Evolutionary conservation across 768 basidiomycete genomes (phyloP), one percentile per base, ranked within the genome.

Genomic region (Collybia sordida): DNA sequence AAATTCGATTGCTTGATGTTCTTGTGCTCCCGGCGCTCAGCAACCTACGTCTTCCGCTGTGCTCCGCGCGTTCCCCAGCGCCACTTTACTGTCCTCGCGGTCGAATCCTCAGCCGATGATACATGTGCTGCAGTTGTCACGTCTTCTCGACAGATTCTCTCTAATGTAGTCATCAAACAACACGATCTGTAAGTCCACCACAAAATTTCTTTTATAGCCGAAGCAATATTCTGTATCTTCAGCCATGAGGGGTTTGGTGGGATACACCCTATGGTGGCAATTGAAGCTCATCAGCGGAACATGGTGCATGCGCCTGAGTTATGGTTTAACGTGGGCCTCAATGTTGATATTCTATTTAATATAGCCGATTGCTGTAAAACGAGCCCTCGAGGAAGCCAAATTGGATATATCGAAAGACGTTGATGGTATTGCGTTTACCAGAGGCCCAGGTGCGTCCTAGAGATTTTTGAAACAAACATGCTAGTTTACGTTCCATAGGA

Each of bases 41-140:
- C 11, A 37, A 17, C 36, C 25, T 23, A 25, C 45, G 21, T 41
- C 12, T 15, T 24, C 34, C 15, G 3, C 25, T 37, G 45, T 19
- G 19, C 18, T 4, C 14, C 31, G 17, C 14, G 35, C 42, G n/a
- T 15, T 17, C 15, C 46, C 28, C 24, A 22, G n/a, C 65, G 66
- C 25, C 45, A 45, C 19, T 83, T 90, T 60, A 88, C 81, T 1
- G 83, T 90, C 12, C 77, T 91, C 6, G 88, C 82, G 6, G 60
- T 96, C 31, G 94, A 97, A 67, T 86, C 87, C 1, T 94, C 92
- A 11, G 93, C 93, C 12, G 96, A 99, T 65, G 97, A 98, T 62
- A 90, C 93, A 1, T 96, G 93, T 59, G 92, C 86, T 14, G 88
- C 95, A 0, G 75, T 98, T 43, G 88, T 99, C 28, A 79, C 81